Percentiles rank a stretch among this genome's conserved stretches.
Conservation (phyloP, 805 yeast species). For the Diddensiella santjacobensis region DNA sequence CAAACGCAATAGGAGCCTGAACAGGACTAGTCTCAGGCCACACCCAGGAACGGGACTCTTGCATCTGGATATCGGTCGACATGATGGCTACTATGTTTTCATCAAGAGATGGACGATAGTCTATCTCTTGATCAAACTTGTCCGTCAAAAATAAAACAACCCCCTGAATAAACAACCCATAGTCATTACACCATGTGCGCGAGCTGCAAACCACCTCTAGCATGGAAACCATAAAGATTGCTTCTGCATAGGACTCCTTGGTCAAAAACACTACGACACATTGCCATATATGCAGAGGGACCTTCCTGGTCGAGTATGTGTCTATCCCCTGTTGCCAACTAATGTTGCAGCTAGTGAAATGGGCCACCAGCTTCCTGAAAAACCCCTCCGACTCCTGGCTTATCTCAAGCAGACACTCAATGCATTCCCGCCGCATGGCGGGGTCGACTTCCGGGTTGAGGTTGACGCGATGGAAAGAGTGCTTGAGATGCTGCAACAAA, state of each 20-base stretch:
- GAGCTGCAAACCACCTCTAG: constrained; percentile 8
- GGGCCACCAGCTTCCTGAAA: neutral
- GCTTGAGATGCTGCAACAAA: constrained; percentile 5
- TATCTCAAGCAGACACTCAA: neutral
- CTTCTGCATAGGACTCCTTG: constrained; percentile 14
- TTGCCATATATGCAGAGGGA: constrained; percentile 12
- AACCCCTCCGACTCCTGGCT: neutral
- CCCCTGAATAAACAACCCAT: constrained; percentile 16
- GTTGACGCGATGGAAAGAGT: constrained; percentile 5
- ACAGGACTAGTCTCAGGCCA: constrained; percentile 9
- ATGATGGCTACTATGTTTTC: constrained; percentile 18
- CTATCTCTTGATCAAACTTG: neutral
- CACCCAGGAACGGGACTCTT: constrained; percentile 17
- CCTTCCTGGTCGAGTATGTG: constrained; percentile 6
- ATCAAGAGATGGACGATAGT: constrained; percentile 10
- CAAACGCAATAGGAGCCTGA: neutral
- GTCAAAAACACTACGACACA: constrained; percentile 14
- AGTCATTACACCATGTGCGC: constrained; percentile 5
- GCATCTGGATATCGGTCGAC: constrained; percentile 17
- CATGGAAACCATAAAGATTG: constrained; percentile 11
- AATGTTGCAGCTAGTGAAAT: neutral
- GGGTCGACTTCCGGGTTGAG: neutral
- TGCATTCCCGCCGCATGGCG: neutral
- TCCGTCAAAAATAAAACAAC: constrained; percentile 9
- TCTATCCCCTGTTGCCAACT: constrained; percentile 6